Evolutionary conservation across 176 grass and related monocot genomes (phyloP), one percentile per base, ranked within the genome.

Genomic region (Ampelocalamus luodianensis): DNA sequence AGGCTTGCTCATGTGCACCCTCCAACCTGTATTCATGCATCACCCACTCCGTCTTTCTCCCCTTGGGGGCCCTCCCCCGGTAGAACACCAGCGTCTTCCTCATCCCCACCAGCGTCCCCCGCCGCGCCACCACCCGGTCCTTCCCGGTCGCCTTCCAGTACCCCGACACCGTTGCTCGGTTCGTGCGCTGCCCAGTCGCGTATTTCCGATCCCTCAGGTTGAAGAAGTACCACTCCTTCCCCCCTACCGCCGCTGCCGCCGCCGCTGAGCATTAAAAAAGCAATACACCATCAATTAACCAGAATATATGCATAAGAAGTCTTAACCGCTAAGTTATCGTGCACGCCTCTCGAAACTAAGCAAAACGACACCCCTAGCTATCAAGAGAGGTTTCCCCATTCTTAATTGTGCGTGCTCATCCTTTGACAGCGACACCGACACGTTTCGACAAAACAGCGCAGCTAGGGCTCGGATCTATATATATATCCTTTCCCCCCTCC

Each of bases 101-200:
- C 93, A 96, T 96, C 71, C 97, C 97, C 0, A 94, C 90, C 8
- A 82, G 45, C 0, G 68, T 23, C 1, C 84, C 86, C 44, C 85
- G 86, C 26, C 85, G 81, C 3, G 55, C 44, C 70, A 96, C 90
- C 24, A 49, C 24, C 32, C 93, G 81, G 4, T 99, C 97, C 59
- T 99, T 99, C 0, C 97, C 97, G 0, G 97, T 99, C 9, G 97
- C 97, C 86, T 99, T 99, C 97, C 97, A 99, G 29, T 99, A 99
- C 5, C 97, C 97, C 0, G 91, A 96, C 55, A 79, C 32, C 1
- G 97, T 99, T 0, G 97, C 97, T 0, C 97, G 88, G 38, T 99
- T 99, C 7, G 91, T 96, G 23, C 97, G 74, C 55, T 91, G 97
- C 4, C 97, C 97, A 0, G 97, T 99, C 16, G 97, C 93, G 12